Evolutionary conservation across 352 stramenopile species (phyloP).

Genomic region (Phytophthora podocarpi): DNA sequence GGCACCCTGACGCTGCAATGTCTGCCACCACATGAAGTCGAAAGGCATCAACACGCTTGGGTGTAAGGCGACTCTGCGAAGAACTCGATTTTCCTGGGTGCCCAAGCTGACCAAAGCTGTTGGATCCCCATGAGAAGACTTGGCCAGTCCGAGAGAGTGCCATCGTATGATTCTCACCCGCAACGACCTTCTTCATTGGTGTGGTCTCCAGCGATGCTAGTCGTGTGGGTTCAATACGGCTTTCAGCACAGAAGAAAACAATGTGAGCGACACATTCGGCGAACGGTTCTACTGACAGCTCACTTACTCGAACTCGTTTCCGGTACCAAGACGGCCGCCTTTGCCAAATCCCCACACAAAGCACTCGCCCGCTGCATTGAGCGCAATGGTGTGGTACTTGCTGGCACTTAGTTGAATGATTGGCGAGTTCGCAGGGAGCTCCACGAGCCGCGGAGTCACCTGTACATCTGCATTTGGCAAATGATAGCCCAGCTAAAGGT

Average conservation of each 20-base stretch:
- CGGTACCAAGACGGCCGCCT: slow-evolving; percentile 72
- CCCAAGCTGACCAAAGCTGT: slow-evolving; percentile 80
- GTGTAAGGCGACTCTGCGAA: slow-evolving; percentile 59
- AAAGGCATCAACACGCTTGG: slow-evolving; percentile 79
- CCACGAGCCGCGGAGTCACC: slow-evolving; percentile 63
- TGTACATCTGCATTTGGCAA: slow-evolving; percentile 83
- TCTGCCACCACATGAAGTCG: slow-evolving; percentile 53
- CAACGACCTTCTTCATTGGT: slow-evolving; percentile 67
- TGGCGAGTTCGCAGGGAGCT: slow-evolving; percentile 49
- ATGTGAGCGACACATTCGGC: not conserved
- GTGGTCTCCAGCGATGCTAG: slow-evolving; percentile 54
- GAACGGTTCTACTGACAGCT: not conserved
- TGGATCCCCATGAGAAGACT: slow-evolving; percentile 85
- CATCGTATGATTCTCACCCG: slow-evolving; percentile 83
- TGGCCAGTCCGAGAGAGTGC: slow-evolving; percentile 68
- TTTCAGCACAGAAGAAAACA: slow-evolving; percentile 21
- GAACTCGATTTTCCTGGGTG: slow-evolving; percentile 64
- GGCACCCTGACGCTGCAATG: slow-evolving; percentile 74
- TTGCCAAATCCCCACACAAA: slow-evolving; percentile 89
- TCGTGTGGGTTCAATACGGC: slow-evolving; percentile 67
- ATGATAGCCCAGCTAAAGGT: slow-evolving; percentile 74
- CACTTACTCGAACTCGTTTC: slow-evolving; percentile 80
- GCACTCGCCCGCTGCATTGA: slow-evolving; percentile 66
- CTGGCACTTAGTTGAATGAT: slow-evolving; percentile 77
- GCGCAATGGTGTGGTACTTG: slow-evolving; percentile 81